Evolutionary conservation across 768 basidiomycete genomes (phyloP).

Genomic region (Paxillus ammoniavirescens): DNA sequence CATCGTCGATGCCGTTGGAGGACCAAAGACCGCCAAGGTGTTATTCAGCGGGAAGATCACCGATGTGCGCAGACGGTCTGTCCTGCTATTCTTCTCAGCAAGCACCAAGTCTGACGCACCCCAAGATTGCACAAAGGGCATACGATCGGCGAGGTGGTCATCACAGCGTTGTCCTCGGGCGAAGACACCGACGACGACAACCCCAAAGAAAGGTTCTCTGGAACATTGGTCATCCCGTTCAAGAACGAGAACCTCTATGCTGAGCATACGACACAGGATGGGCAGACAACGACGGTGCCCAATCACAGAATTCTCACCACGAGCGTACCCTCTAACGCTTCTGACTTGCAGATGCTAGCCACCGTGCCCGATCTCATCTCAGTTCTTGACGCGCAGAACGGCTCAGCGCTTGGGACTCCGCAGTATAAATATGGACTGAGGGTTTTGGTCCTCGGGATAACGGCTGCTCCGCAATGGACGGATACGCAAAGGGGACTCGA

Average conservation of each 20-base stretch:
- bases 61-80: constrained; percentile 41
- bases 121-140: constrained; percentile 37
- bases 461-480: constrained; percentile 57
- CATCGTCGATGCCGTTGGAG: constrained; percentile 37
- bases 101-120: background rate
- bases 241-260: constrained; percentile 63
- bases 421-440: constrained; percentile 60
- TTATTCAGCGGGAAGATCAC: constrained; percentile 63
- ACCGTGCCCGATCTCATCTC: constrained; percentile 65
- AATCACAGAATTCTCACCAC: background rate
- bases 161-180: constrained; percentile 27
- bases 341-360: constrained; percentile 40
- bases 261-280: constrained; percentile 35
- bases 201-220: constrained; percentile 21
- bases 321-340: background rate
- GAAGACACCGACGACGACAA: constrained; percentile 27
- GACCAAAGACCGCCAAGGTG: constrained; percentile 33
- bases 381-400: constrained; percentile 55
- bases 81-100: background rate
- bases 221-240: constrained; percentile 51
- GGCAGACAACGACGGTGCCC: constrained; percentile 17
- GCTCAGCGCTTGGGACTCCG: constrained; percentile 59
- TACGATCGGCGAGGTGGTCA: constrained; percentile 37
- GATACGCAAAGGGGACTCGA: constrained; percentile 46
- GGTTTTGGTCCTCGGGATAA: constrained; percentile 49